Conservation (phyloP, 441 rosid species). For the Populus hybrid region DNA sequence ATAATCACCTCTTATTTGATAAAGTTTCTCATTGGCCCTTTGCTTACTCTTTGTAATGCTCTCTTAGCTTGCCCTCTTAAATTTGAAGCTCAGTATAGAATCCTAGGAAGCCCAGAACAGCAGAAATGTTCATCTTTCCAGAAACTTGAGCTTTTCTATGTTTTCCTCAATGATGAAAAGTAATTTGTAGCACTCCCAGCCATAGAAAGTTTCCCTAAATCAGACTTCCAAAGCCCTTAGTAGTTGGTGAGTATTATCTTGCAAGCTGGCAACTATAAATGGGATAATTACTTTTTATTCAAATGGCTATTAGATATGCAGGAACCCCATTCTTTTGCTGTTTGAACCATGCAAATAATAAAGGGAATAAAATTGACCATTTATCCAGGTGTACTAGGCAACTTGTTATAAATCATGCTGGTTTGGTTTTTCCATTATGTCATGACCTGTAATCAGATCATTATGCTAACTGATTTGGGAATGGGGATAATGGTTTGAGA, state of each 20-base stretch:
- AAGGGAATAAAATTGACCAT: not conserved
- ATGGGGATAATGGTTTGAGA: not conserved
- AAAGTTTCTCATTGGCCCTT: not conserved
- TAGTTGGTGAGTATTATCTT: not conserved
- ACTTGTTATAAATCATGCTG: not conserved
- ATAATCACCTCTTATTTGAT: not conserved
- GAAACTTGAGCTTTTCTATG: not conserved
- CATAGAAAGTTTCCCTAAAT: not conserved
- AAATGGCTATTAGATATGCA: not conserved
- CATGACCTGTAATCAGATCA: not conserved
- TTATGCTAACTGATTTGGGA: not conserved
- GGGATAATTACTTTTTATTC: not conserved
- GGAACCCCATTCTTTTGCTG: not conserved
- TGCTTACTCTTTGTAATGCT: not conserved
- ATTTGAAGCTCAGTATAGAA: not conserved
- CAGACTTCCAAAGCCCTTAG: not conserved
- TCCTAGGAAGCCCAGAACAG: not conserved
- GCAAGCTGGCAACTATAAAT: not conserved
- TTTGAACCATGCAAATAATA: not conserved
- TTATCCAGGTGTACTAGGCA: not conserved
- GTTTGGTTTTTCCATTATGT: not conserved
- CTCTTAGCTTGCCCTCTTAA: not conserved
- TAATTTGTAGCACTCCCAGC: not conserved
- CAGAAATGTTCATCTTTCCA: not conserved
- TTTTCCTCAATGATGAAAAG: not conserved